Conservation (phyloP, 768 basidiomycete species). For the Brasilioporus rufonigricans region DNA sequence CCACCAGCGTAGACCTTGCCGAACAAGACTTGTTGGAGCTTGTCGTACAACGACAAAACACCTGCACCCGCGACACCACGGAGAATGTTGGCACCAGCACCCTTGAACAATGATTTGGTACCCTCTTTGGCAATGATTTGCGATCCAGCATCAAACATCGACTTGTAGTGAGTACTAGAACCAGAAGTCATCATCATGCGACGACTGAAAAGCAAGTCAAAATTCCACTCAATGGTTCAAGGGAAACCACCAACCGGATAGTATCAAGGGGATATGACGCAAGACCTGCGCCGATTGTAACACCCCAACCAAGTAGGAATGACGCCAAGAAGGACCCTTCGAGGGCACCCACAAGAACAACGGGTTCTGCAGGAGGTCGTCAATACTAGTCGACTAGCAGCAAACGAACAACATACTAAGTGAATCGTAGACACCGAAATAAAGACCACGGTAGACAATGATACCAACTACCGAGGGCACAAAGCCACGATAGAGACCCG, state of each 20-base stretch:
- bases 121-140: slow-evolving; percentile 98
- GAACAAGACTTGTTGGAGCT: slow-evolving; percentile 93
- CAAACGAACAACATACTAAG: slow-evolving; percentile 60
- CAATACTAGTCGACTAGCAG: slow-evolving; percentile 27
- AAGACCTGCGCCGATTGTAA: slow-evolving; percentile 99
- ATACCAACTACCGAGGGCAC: slow-evolving; percentile 99
- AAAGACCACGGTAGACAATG: slow-evolving; percentile 99
- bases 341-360: slow-evolving; percentile 93
- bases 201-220: slow-evolving; percentile 62
- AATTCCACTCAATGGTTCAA: background rate
- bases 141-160: slow-evolving; percentile 94
- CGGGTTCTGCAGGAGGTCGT: slow-evolving; percentile 65
- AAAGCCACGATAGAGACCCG: slow-evolving; percentile 99
- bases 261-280: slow-evolving; percentile 95
- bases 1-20: slow-evolving; percentile 99
- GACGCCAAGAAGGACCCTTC: slow-evolving; percentile 97
- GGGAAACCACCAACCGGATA: slow-evolving; percentile 54
- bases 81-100: slow-evolving; percentile 93
- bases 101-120: slow-evolving; percentile 95
- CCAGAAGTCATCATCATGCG: slow-evolving; percentile 99
- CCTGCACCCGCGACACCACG: slow-evolving; percentile 99
- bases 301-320: slow-evolving; percentile 97
- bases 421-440: slow-evolving; percentile 96
- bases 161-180: slow-evolving; percentile 94
- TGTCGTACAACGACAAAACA: slow-evolving; percentile 99